Conservation (phyloP, 163 green algal species). For the Smithsoniella earleae region DNA sequence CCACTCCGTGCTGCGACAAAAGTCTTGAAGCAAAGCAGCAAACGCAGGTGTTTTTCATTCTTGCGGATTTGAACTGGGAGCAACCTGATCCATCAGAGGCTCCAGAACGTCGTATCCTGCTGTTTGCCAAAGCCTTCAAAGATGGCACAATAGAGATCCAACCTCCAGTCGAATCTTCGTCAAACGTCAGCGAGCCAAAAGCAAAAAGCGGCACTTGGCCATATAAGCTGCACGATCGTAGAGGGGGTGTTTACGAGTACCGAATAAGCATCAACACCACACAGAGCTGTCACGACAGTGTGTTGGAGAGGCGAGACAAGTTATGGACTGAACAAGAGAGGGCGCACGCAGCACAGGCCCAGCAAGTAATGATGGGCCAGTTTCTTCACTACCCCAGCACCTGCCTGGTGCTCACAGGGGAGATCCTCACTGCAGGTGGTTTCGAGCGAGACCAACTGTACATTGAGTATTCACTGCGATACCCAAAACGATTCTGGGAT, state of each 20-base stretch:
- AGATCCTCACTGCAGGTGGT: constrained; percentile 1
- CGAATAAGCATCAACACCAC: background rate
- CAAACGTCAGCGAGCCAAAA: background rate
- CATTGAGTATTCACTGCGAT: constrained; percentile 20
- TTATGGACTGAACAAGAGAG: constrained; percentile 9
- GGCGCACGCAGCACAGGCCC: background rate
- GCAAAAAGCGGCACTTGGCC: background rate
- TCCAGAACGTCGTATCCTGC: constrained; percentile 11
- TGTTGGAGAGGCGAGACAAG: background rate
- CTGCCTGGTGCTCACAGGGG: background rate
- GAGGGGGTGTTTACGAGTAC: constrained; percentile 25
- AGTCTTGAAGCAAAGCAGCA: background rate
- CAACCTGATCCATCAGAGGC: background rate
- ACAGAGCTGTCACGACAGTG: background rate
- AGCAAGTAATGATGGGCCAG: background rate
- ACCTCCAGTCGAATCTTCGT: background rate
- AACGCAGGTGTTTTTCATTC: constrained; percentile 21
- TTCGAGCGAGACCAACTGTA: background rate
- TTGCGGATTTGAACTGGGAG: constrained; percentile 13
- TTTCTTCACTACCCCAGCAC: background rate
- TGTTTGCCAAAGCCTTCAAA: constrained; percentile 4
- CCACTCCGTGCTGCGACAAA: too few species aligned
- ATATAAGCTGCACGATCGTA: constrained; percentile 5
- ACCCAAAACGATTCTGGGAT: background rate
- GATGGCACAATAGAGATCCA: constrained; percentile 14